Percentiles rank a stretch among this genome's conserved stretches.
Evolutionary conservation across 306 rosid species (phyloP).

Genomic region (Cucumis cinereus): DNA sequence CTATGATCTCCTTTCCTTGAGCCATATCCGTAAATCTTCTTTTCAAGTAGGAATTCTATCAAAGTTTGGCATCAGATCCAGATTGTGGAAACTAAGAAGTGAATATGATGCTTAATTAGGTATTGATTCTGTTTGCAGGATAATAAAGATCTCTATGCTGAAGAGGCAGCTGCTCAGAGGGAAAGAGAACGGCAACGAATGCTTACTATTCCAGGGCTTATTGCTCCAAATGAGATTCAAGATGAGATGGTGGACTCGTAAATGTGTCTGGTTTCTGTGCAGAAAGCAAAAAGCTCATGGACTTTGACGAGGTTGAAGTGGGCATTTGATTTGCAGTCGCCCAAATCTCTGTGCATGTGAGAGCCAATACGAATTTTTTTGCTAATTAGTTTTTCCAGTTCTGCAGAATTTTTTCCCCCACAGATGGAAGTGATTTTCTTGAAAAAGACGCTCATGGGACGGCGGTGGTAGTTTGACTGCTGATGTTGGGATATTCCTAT

Average conservation of each 20-base stretch:
- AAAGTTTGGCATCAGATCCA: neutral
- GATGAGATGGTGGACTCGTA: slow-evolving; percentile 94
- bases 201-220: slow-evolving; percentile 96
- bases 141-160: slow-evolving; percentile 92
- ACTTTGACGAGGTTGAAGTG: slow-evolving; percentile 22
- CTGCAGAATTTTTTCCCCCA: slow-evolving; percentile 22
- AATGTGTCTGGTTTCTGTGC: slow-evolving; percentile 15
- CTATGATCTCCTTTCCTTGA: neutral
- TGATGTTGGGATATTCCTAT: slow-evolving; percentile 18
- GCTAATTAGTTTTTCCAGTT: slow-evolving; percentile 29
- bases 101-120: neutral
- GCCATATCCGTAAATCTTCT: neutral
- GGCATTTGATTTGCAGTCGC: slow-evolving; percentile 28
- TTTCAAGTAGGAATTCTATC: neutral
- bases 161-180: slow-evolving; percentile 93
- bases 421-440: slow-evolving; percentile 30
- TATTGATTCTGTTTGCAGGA: slow-evolving; percentile 39
- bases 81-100: neutral
- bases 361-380: slow-evolving; percentile 25
- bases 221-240: slow-evolving; percentile 92
- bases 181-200: slow-evolving; percentile 91
- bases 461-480: slow-evolving; percentile 27
- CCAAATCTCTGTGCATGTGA: slow-evolving; percentile 16
- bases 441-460: slow-evolving; percentile 27
- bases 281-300: slow-evolving; percentile 23